These are phyloP conservation scores for Ascochyta koolunga DNA, from an alignment of 2,329 filamentous ascomycete genomes.

Conservation along the genomic window DNA sequence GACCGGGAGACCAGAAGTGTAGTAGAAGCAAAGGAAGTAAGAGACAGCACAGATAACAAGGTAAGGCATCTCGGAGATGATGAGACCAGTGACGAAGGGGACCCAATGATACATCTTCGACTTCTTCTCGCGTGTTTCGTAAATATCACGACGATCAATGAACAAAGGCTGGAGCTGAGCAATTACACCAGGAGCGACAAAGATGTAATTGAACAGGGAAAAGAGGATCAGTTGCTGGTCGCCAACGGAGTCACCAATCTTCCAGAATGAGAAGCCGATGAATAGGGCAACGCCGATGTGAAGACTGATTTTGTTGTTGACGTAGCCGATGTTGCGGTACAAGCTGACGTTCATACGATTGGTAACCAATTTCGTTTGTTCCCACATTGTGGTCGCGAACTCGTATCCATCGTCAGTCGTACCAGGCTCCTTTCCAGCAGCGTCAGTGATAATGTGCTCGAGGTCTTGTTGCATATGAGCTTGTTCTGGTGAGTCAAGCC, in stretches of 20 bases:
- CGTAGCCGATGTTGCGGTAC: too few species aligned
- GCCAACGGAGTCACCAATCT: conserved; percentile 23
- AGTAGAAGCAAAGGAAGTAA: conserved; percentile 71
- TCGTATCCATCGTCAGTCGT: too few species aligned
- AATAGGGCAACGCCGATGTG: conserved; percentile 29
- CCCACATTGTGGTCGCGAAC: too few species aligned
- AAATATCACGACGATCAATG: conserved; percentile 53
- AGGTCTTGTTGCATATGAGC: too few species aligned
- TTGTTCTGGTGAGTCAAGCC: conserved; percentile 34
- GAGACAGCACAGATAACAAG: conserved; percentile 65
- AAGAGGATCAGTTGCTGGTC: conserved; percentile 50
- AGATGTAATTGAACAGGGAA: conserved; percentile 51
- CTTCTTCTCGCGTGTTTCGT: conserved; percentile 64
- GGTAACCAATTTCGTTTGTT: too few species aligned
- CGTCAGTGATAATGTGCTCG: too few species aligned
- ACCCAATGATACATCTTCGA: conserved; percentile 76
- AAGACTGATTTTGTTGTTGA: too few species aligned
- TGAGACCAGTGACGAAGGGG: conserved; percentile 71
- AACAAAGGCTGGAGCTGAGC: conserved; percentile 52
- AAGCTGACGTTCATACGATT: too few species aligned
- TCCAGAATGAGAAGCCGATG: conserved; percentile 33
- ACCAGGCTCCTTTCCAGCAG: too few species aligned
- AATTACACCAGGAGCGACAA: conserved; percentile 41
- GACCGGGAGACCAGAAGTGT: conserved; percentile 46
- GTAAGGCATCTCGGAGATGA: conserved; percentile 73